These are phyloP conservation scores for Pseudogymnoascus sp. DNA, from an alignment of 2,329 filamentous ascomycete species.

Conservation along the genomic window DNA sequence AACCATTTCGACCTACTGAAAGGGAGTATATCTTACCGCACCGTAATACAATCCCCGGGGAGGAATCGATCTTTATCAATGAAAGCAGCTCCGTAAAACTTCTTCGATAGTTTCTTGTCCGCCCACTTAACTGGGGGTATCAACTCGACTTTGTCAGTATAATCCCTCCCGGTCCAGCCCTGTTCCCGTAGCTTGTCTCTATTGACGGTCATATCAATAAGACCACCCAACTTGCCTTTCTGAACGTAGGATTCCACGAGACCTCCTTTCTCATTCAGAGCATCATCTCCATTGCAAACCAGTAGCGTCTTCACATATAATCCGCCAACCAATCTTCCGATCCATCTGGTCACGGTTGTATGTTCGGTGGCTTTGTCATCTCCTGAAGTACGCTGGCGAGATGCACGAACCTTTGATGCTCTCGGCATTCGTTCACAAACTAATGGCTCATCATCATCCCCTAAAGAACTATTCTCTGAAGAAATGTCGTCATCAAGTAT, in stretches of 20 bases:
- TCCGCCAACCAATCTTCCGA: constrained; percentile 3
- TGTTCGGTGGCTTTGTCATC: neutral
- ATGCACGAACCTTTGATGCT: neutral
- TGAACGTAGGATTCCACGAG: neutral
- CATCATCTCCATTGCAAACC: constrained; percentile 4
- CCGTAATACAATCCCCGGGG: neutral
- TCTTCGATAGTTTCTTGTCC: neutral
- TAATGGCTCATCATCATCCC: neutral
- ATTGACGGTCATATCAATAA: constrained; percentile 8
- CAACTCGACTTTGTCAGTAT: neutral
- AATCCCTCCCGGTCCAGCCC: neutral
- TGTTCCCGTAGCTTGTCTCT: constrained; percentile 4
- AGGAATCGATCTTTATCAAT: neutral
- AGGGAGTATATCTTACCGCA: neutral
- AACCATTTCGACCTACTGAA: neutral
- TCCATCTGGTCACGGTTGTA: constrained; percentile 7
- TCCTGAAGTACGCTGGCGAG: neutral
- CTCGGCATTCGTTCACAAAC: neutral
- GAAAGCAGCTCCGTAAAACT: neutral
- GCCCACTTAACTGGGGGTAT: neutral
- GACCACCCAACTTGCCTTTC: neutral
- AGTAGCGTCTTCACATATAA: constrained; percentile 8
- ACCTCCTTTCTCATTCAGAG: constrained; percentile 3
- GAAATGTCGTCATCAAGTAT: neutral
- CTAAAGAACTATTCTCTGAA: neutral